Evolutionary conservation across 257 asterid species (phyloP).

Genomic region (Ligustrum vulgare): DNA sequence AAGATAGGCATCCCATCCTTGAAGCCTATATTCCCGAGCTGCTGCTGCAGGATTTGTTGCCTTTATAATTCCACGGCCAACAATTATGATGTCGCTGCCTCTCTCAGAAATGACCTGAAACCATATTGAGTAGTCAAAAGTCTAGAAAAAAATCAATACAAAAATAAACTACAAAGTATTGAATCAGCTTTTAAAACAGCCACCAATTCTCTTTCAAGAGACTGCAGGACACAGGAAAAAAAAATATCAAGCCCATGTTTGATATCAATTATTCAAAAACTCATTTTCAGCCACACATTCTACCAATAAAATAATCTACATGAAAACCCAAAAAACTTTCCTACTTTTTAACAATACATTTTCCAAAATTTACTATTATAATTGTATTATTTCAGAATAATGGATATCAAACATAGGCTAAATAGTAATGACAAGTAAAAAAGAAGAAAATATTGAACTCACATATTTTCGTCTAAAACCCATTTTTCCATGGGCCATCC

Average conservation of each 20-base stretch:
- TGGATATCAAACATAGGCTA: too few species aligned
- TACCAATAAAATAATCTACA: too few species aligned
- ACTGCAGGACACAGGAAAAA: background rate
- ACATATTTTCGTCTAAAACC: background rate
- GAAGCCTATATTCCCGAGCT: conserved; percentile 81
- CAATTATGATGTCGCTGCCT: conserved; percentile 85
- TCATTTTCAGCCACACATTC: too few species aligned
- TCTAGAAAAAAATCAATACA: background rate
- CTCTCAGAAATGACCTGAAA: conserved; percentile 51
- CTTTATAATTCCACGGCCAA: conserved; percentile 95
- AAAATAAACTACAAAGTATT: background rate
- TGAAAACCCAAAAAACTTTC: too few species aligned
- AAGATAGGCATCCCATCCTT: conserved; percentile 94
- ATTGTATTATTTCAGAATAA: too few species aligned
- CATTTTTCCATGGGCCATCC: background rate
- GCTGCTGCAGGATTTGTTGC: conserved; percentile 78
- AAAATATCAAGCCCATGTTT: too few species aligned
- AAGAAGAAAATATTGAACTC: background rate
- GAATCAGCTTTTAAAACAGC: background rate
- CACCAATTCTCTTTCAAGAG: background rate
- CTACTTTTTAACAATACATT: too few species aligned
- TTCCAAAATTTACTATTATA: too few species aligned
- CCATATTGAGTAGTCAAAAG: background rate
- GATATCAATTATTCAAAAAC: too few species aligned
- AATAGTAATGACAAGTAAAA: background rate